Evolutionary conservation across 2,329 filamentous ascomycete genomes (phyloP).

Genomic region (Diaporthe ampelina): DNA sequence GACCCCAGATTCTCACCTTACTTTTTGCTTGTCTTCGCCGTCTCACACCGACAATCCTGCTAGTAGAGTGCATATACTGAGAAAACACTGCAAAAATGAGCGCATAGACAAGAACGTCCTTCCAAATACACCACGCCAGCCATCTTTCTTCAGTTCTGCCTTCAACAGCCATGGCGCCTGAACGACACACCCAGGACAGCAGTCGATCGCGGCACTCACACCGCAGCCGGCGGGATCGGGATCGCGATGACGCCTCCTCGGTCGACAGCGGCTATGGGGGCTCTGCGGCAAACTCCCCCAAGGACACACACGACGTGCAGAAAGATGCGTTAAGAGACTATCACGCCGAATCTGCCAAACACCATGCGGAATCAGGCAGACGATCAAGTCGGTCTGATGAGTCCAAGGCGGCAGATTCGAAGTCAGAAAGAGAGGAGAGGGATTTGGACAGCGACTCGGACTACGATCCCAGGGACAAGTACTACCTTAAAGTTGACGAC

Average conservation of each 20-base stretch:
- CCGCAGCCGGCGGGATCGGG: slow-evolving; percentile 5
- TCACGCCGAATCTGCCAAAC: slow-evolving; percentile 8
- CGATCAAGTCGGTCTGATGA: slow-evolving; percentile 1
- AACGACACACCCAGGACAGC: slow-evolving; percentile 6
- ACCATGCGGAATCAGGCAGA: slow-evolving; percentile 11
- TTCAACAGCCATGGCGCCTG: neutral
- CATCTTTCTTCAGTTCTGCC: neutral
- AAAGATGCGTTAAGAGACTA: neutral
- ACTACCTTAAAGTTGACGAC: slow-evolving; percentile 37
- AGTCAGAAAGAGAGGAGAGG: neutral
- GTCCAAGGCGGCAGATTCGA: neutral
- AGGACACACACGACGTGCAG: slow-evolving; percentile 1
- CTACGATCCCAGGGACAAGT: slow-evolving; percentile 40
- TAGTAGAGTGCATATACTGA: neutral
- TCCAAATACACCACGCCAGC: neutral
- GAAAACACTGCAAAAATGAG: neutral
- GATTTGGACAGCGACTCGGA: slow-evolving; percentile 32
- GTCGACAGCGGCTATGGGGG: slow-evolving; percentile 40
- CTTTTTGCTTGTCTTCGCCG: neutral
- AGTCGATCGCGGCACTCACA: slow-evolving; percentile 25
- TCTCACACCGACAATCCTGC: neutral
- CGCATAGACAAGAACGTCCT: neutral
- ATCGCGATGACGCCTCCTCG: slow-evolving; percentile 27
- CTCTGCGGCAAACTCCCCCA: slow-evolving; percentile 36
- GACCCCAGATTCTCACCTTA: neutral